Base-by-base conservation (phyloP, 2,329 filamentous ascomycete species). In the Aspergillus sp. region DNA sequence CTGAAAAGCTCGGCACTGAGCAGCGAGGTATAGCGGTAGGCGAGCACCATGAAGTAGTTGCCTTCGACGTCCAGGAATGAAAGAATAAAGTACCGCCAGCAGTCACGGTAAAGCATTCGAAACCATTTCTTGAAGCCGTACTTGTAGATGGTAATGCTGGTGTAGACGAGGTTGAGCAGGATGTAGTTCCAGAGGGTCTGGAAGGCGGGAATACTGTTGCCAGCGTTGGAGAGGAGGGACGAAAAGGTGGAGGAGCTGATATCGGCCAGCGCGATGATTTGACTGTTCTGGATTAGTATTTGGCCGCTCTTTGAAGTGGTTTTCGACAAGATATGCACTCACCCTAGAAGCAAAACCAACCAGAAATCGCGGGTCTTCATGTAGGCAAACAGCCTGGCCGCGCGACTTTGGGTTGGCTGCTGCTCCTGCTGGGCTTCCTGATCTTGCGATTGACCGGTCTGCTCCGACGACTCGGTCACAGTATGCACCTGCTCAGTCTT, bases 21-120 rank as follows among this genome's bases (percentile, higher is more conserved):
- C 68, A 97, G 89, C 72, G 92, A 97, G 58, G 94, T 97, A 82
- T 95, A 88, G 63, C 90, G 85, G 80, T 97, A 98, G 5, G 93
- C 94, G 54, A 97, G 84, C 55, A 98, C 93, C 70, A 92, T 92
- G 74, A 98, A 97, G 82, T 97, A 98, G 80, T 98, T 98, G 62
- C 95, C 94, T 78, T 97, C 86, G 55, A 97, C 94, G 73, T 98
- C 94, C 67, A 94, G 84, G 77, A 98, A 97, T 55, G 90, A 88
- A 63, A 98, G 87, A 76, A 97, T 91, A 71, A 96, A 85, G 80
- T 95, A 98, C 78, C 91, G 91, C 94, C 94, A 97, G 60, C 92
- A 91, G 73, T 96, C 89, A 62, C 82, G 84, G 55, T 80, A 73
- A 9, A 92, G 72, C 55, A 96, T 74, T 50, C 80, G 79, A 48